These are phyloP conservation scores for Fagopyrum esculentum DNA, from an alignment of 148 eudicot species.

Conservation along the genomic window DNA sequence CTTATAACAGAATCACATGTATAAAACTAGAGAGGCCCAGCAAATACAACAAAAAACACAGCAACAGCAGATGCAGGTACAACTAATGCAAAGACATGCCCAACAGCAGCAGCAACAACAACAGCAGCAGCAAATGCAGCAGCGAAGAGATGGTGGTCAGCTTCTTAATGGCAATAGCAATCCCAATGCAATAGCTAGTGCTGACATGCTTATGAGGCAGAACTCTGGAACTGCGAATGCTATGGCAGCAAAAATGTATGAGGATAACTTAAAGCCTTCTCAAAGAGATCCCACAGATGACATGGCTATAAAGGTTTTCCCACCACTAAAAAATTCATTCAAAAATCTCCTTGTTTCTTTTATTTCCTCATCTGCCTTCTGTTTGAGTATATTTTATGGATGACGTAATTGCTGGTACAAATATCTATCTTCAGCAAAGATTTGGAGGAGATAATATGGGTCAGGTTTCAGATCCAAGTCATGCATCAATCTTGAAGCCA, in stretches of 20 bases:
- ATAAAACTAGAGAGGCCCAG: conserved; percentile 38
- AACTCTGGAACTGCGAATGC: conserved; percentile 60
- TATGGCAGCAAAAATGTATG: conserved; percentile 62
- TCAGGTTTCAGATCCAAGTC: conserved; percentile 58
- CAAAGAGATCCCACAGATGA: conserved; percentile 65
- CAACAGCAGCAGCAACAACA: conserved; percentile 24
- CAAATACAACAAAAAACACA: conserved; percentile 29
- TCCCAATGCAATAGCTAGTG: conserved; percentile 22
- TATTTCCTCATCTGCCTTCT: background rate
- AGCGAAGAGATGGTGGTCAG: conserved; percentile 31
- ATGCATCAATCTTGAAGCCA: conserved; percentile 57
- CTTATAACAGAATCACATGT: conserved; percentile 29
- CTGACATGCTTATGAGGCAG: conserved; percentile 55
- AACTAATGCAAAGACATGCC: conserved; percentile 25
- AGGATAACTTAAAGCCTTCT: conserved; percentile 51
- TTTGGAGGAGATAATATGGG: conserved; percentile 62
- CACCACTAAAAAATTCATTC: background rate
- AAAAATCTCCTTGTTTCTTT: background rate
- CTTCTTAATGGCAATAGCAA: conserved; percentile 30
- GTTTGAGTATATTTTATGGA: background rate
- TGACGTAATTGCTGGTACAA: background rate
- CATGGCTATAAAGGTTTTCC: conserved; percentile 47
- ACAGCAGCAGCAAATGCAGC: conserved; percentile 25
- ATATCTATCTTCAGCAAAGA: conserved; percentile 37
- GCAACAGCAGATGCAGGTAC: conserved; percentile 29